Base-by-base conservation (phyloP, 2,329 filamentous ascomycete species). In the Paraconiothyrium sp. region DNA sequence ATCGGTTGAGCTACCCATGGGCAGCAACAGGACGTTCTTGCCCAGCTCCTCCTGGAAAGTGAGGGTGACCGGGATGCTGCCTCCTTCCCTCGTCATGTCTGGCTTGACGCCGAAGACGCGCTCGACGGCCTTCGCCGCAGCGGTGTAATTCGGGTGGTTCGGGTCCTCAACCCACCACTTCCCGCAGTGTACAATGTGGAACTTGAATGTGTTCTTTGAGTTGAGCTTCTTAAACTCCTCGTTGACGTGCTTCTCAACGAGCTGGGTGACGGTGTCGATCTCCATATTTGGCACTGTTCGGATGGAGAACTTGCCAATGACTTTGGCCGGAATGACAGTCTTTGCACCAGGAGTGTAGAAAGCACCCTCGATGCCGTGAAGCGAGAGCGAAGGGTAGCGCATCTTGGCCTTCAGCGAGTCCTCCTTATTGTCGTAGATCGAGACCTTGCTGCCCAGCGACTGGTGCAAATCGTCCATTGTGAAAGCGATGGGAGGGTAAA, bases 161-260 rank as follows among this genome's bases (percentile, higher is more conserved):
- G 95, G 94, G 76, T 91, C 94, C 50, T 96, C 93, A 51, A 97
- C 93, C 95, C 95, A 99, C 95, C 95, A 99, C 83, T 97, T 97
- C 71, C 95, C 95, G 62, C 89, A 90, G 84, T 99, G 95, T 81
- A 94, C 90, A 61, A 94, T 85, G 76, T 85, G 89, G 57, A 93
- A 89, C 72, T 92, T 92, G 76, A 97, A 81, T 16, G 86, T 93
- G 85, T 99, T 99, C 86, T 99, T 99, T 81, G 91, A 95, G 68
- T 88, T 88, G 37, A 98, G 86, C 81, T 93, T 93, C 72, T 91
- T 90, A 79, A 97, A 97, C 69, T 92, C 89, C 67, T 91, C 89
- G 76, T 94, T 87, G 67, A 98, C 86, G 79, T 94, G 91, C 79
- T 92, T 90, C 83, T 89, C 91, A 47, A 99, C 94, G 48, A 90